phyloP scores from a whole-genome alignment of 176 grass and related monocot genomes.

The Neostapfia colusana region DNA sequence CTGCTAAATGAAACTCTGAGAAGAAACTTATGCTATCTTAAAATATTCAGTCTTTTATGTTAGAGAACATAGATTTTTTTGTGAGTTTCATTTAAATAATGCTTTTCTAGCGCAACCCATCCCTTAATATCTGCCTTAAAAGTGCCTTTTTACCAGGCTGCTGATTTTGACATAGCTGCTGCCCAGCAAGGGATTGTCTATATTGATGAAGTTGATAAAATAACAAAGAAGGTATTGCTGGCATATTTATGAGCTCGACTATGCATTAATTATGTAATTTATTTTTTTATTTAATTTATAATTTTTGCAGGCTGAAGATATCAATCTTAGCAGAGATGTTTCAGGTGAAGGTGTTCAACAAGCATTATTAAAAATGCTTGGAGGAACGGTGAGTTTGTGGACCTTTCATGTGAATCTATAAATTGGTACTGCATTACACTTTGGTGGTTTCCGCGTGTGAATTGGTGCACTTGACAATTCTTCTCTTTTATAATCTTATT shows the following conservation, averaged over 20 bases:
- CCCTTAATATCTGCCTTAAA: background rate
- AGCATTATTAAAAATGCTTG: constrained; percentile 77
- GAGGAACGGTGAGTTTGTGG: constrained; percentile 63
- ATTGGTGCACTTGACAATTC: background rate
- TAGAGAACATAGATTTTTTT: constrained; percentile 9
- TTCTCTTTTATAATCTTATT: too few relatives aligned
- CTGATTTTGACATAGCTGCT: constrained; percentile 67
- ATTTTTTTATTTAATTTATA: background rate
- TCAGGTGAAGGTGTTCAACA: too few relatives aligned
- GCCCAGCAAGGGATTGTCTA: constrained; percentile 79
- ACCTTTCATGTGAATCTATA: background rate
- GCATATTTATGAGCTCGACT: background rate
- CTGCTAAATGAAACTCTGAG: background rate
- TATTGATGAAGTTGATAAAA: constrained; percentile 89
- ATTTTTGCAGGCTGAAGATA: constrained; percentile 60
- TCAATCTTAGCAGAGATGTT: constrained; percentile 85
- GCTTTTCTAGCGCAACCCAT: background rate
- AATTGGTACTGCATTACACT: background rate
- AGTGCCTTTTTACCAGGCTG: constrained; percentile 46
- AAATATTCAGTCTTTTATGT: background rate
- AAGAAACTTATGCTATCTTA: background rate
- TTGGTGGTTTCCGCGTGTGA: constrained; percentile 7
- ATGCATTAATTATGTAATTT: background rate
- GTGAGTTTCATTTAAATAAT: background rate
- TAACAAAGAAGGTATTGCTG: constrained; percentile 67